phyloP scores from a whole-genome alignment of 192 early-diverging fungal genomes.

The Dispira simplex region DNA sequence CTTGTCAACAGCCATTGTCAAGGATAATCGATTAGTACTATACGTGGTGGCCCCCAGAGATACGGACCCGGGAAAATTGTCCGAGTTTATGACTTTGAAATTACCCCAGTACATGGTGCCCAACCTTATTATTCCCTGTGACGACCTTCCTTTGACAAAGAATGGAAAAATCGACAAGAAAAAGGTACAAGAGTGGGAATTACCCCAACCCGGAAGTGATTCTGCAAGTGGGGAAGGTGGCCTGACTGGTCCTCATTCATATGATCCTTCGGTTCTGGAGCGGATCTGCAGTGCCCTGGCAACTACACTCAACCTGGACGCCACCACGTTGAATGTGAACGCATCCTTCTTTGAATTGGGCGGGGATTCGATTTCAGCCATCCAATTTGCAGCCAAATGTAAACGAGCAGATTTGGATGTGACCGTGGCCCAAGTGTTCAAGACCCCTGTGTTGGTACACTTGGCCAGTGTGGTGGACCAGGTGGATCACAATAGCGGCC shows the following conservation, averaged over 20 bases:
- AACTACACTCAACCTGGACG: not conserved
- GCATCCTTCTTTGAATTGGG: conserved; percentile 23
- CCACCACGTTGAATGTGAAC: not conserved
- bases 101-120: conserved; percentile 10
- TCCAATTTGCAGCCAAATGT: conserved; percentile 5
- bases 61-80: not conserved
- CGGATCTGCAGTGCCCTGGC: not conserved
- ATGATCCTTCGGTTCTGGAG: not conserved
- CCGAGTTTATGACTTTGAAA: not conserved
- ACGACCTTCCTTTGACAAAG: not conserved
- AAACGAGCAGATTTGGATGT: not conserved
- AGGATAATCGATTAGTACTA: conserved; percentile 14
- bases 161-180: not conserved
- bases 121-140: not conserved
- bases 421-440: conserved; percentile 9
- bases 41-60: conserved; percentile 15
- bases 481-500: not conserved
- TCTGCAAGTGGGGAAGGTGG: not conserved
- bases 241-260: not conserved
- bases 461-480: conserved; percentile 1
- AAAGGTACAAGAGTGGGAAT: not conserved
- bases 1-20: conserved; percentile 16
- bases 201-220: not conserved
- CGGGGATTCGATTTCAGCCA: conserved; percentile 21
- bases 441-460: conserved; percentile 1